Evolutionary conservation across 495 filamentous ascomycete genomes (phyloP).

Genomic region (Stereocaulon alpinum): DNA sequence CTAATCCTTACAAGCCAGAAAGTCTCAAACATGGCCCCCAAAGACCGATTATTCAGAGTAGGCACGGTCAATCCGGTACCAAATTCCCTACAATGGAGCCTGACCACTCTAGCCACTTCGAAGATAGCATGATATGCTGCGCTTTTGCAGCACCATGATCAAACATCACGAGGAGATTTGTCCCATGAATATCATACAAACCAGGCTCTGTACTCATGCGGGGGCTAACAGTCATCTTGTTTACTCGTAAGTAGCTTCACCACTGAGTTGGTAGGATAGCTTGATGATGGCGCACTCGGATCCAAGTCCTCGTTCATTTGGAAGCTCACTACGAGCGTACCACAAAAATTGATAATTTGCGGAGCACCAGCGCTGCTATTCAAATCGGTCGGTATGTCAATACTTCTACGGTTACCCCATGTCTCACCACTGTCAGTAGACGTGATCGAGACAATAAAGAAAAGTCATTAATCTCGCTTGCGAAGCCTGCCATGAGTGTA

Average conservation of each 20-base stretch:
- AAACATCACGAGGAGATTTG: constrained; percentile 30
- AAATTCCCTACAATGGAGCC: no score
- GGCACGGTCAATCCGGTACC: no score
- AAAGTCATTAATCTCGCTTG: constrained; percentile 32
- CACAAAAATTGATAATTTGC: constrained; percentile 40
- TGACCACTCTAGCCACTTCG: no score
- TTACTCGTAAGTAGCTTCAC: constrained; percentile 31
- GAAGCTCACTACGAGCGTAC: constrained; percentile 39
- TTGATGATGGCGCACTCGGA: background rate
- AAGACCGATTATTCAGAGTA: no score
- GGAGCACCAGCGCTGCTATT: constrained; percentile 39
- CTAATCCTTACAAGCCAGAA: no score
- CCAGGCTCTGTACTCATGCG: constrained; percentile 35
- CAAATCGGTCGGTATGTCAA: constrained; percentile 29
- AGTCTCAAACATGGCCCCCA: no score
- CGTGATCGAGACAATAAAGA: constrained; percentile 35
- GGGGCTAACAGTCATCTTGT: constrained; percentile 30
- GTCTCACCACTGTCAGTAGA: constrained; percentile 37
- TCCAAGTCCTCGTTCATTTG: constrained; percentile 41
- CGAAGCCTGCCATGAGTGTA: constrained; percentile 39
- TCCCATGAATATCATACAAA: constrained; percentile 27
- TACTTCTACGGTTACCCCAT: constrained; percentile 30
- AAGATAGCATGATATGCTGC: constrained; percentile 17
- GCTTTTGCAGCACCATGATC: constrained; percentile 29
- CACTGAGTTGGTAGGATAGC: constrained; percentile 18